A percentile compares a stretch with the other conserved stretches of the same genome.
These are phyloP conservation scores for Aureobasidium sp. DNA, from an alignment of 2,329 filamentous ascomycete species.

Conservation along the genomic window DNA sequence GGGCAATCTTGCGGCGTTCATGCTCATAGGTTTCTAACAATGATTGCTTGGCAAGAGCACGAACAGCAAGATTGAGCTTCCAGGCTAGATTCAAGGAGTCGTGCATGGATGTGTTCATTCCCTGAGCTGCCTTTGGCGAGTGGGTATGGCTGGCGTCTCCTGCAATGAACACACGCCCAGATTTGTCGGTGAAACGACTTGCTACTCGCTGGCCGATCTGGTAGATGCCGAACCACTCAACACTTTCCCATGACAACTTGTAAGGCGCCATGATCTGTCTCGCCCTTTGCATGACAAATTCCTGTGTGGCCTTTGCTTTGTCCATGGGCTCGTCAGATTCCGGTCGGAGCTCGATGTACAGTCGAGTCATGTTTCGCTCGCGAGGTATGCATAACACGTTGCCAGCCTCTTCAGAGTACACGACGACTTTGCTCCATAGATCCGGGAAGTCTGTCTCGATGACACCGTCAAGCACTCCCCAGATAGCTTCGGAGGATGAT, in stretches of 20 bases:
- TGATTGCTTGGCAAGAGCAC: slow-evolving; percentile 30
- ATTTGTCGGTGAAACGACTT: slow-evolving; percentile 34
- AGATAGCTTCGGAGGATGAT: slow-evolving; percentile 48
- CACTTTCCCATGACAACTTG: slow-evolving; percentile 34
- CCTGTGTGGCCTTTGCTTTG: slow-evolving; percentile 40
- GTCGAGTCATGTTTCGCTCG: slow-evolving; percentile 62
- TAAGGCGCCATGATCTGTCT: slow-evolving; percentile 39
- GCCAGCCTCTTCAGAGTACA: slow-evolving; percentile 58
- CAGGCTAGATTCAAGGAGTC: slow-evolving; percentile 36
- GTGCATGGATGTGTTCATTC: slow-evolving; percentile 38
- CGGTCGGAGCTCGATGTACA: slow-evolving; percentile 41
- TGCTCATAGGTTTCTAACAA: slow-evolving; percentile 33
- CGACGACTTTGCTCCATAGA: slow-evolving; percentile 64
- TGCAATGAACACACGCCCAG: slow-evolving; percentile 38
- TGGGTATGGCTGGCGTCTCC: slow-evolving; percentile 33
- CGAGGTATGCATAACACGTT: slow-evolving; percentile 67
- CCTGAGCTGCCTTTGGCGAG: slow-evolving; percentile 35
- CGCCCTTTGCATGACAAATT: slow-evolving; percentile 62
- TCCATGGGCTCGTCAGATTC: slow-evolving; percentile 25
- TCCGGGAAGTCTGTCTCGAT: slow-evolving; percentile 66
- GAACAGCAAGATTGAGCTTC: slow-evolving; percentile 35
- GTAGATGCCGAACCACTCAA: slow-evolving; percentile 46
- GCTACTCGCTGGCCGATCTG: slow-evolving; percentile 42
- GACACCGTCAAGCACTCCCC: slow-evolving; percentile 65
- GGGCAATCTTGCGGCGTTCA: slow-evolving; percentile 35